Percentiles rank a stretch among this genome's conserved stretches.
Evolutionary conservation across 352 stramenopile genomes (phyloP).

Genomic region (Pythium diclinum): DNA sequence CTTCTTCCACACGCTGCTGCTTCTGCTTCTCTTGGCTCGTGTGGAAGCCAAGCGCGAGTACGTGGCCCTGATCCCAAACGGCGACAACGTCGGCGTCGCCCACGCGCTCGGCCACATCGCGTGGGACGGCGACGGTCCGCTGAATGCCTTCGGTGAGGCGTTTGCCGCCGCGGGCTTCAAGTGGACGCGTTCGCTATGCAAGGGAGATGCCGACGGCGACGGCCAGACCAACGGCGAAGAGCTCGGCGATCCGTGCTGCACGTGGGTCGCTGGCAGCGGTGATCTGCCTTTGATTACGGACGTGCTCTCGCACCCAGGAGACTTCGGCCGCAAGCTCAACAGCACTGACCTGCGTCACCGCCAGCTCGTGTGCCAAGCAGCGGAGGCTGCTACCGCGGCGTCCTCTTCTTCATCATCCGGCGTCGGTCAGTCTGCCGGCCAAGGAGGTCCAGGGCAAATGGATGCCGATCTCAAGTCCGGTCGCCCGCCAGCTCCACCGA

Average conservation of each 20-base stretch:
- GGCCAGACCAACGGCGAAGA: constrained; percentile 85
- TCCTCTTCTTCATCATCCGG: not conserved
- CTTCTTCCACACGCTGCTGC: not conserved
- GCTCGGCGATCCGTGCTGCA: constrained; percentile 81
- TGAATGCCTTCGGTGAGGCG: constrained; percentile 63
- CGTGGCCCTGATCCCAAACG: constrained; percentile 22
- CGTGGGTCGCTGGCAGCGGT: constrained; percentile 37
- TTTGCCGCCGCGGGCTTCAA: constrained; percentile 44
- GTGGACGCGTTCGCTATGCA: constrained; percentile 56
- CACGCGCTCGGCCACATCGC: constrained; percentile 57
- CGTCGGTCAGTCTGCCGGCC: not conserved
- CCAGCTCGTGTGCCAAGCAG: not conserved
- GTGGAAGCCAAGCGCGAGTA: constrained; percentile 13
- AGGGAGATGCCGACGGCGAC: constrained; percentile 73
- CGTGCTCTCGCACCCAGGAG: constrained; percentile 21
- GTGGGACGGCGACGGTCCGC: constrained; percentile 35
- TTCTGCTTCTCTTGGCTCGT: not conserved
- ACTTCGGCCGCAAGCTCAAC: constrained; percentile 19
- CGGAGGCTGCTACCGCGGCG: not conserved
- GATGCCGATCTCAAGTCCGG: not conserved
- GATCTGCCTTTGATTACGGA: constrained; percentile 11
- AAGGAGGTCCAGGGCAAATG: not conserved
- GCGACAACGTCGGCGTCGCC: constrained; percentile 14
- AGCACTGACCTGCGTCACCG: constrained; percentile 3
- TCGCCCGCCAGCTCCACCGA: not conserved